These are phyloP conservation scores for Aspergillus ustus DNA, from an alignment of 2,329 filamentous ascomycete species.

Conservation along the genomic window DNA sequence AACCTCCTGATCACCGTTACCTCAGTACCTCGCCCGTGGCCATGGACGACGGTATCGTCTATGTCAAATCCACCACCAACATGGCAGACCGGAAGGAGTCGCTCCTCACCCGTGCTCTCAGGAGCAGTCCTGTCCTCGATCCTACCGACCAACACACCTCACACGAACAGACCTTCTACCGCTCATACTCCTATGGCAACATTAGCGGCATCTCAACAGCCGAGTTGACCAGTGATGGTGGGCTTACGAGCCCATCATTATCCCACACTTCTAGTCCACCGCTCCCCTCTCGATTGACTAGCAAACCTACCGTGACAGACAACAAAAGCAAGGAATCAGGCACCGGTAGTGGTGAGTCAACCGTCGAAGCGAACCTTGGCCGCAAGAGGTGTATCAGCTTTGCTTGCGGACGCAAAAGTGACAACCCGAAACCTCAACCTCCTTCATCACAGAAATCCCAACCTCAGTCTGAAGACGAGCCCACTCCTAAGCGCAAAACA, in stretches of 20 bases:
- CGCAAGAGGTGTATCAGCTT: constrained; percentile 93
- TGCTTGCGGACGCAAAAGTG: constrained; percentile 74
- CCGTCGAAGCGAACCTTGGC: constrained; percentile 66
- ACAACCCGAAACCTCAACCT: constrained; percentile 42
- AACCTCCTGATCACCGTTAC: constrained; percentile 72
- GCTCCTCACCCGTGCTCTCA: constrained; percentile 83
- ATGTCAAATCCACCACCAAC: constrained; percentile 54
- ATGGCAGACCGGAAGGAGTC: constrained; percentile 70
- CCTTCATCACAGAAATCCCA: constrained; percentile 30
- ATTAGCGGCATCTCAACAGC: constrained; percentile 81
- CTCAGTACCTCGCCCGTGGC: constrained; percentile 35
- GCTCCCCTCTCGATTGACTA: constrained; percentile 53
- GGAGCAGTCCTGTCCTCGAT: constrained; percentile 63
- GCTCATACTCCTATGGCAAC: constrained; percentile 66
- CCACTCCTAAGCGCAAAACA: constrained; percentile 45
- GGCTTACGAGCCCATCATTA: constrained; percentile 84
- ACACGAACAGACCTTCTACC: constrained; percentile 64
- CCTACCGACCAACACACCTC: constrained; percentile 37
- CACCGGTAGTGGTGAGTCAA: constrained; percentile 55
- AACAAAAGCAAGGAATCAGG: constrained; percentile 30
- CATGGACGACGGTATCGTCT: constrained; percentile 38
- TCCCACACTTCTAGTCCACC: constrained; percentile 89
- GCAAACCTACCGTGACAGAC: constrained; percentile 26
- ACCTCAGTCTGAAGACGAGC: constrained; percentile 25
- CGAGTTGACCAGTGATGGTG: constrained; percentile 93